phyloP scores from a whole-genome alignment of 108 stramenopile species.

The Conticribra weissflogii region DNA sequence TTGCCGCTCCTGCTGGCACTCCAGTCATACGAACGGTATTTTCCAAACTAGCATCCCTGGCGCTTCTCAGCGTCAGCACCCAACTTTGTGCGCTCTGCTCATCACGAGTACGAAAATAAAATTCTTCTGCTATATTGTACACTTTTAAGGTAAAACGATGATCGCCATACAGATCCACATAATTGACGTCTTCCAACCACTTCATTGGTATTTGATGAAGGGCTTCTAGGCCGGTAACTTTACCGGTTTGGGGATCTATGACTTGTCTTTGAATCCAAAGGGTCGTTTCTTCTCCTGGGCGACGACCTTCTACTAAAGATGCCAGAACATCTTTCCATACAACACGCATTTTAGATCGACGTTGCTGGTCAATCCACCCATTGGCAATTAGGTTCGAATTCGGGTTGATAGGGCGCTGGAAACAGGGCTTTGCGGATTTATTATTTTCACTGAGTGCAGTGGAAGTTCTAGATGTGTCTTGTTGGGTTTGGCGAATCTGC shows the following conservation, averaged over 20 bases:
- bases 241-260: constrained; percentile 51
- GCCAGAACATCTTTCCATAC: constrained; percentile 90
- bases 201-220: constrained; percentile 89
- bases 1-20: constrained; percentile 6
- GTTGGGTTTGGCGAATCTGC: constrained; percentile 13
- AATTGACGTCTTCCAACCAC: constrained; percentile 71
- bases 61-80: constrained; percentile 68
- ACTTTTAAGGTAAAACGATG: constrained; percentile 80
- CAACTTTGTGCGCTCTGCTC: constrained; percentile 73
- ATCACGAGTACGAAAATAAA: constrained; percentile 75
- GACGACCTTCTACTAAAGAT: constrained; percentile 71
- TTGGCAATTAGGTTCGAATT: constrained; percentile 77
- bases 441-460: constrained; percentile 1
- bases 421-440: constrained; percentile 54
- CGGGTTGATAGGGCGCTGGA: constrained; percentile 73
- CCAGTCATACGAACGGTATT: constrained; percentile 21
- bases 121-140: constrained; percentile 80
- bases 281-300: constrained; percentile 84
- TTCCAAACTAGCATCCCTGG: constrained; percentile 57
- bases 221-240: constrained; percentile 72
- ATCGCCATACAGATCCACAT: constrained; percentile 71
- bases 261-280: constrained; percentile 92
- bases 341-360: constrained; percentile 78
- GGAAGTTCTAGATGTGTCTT: neutral
- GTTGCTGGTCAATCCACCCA: constrained; percentile 90